Percentiles rank a stretch among this genome's conserved stretches.
These are phyloP conservation scores for Sicyos baderoa DNA, from an alignment of 306 rosid species.

Conservation along the genomic window DNA sequence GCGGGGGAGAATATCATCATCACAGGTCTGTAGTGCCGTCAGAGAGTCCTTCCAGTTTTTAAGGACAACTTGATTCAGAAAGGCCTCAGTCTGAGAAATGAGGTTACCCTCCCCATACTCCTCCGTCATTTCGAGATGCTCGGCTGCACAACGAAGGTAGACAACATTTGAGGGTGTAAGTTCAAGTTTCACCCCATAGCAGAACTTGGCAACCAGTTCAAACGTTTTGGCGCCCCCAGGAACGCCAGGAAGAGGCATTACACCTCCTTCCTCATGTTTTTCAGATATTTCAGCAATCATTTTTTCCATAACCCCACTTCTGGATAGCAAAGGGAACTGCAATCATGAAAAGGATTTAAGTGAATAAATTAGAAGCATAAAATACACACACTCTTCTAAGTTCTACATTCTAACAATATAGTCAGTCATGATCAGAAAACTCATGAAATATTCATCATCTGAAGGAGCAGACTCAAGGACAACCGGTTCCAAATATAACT, in stretches of 20 bases:
- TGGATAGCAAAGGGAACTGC: conserved; percentile 98
- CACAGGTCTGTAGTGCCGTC: conserved; percentile 76
- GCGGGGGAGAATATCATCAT: conserved; percentile 45
- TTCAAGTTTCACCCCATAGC: conserved; percentile 94
- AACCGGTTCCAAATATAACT: not conserved
- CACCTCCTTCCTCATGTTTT: conserved; percentile 56
- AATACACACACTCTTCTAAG: not conserved
- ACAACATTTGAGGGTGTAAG: conserved; percentile 87
- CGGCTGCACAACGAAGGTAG: conserved; percentile 81
- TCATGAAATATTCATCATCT: not conserved
- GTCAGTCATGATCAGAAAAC: not conserved
- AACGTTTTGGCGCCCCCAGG: conserved; percentile 93
- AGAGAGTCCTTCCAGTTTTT: conserved; percentile 87
- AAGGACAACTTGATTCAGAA: conserved; percentile 73
- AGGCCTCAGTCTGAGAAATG: conserved; percentile 57
- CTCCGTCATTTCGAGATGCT: conserved; percentile 86
- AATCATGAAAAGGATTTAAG: conserved; percentile 19
- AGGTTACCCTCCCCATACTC: conserved; percentile 86
- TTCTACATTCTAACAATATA: not conserved
- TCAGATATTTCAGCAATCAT: conserved; percentile 70
- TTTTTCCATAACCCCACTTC: conserved; percentile 84
- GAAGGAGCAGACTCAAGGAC: not conserved
- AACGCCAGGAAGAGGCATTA: conserved; percentile 46
- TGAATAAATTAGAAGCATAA: conserved; percentile 20
- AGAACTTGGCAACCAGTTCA: conserved; percentile 88